Evolutionary conservation across 225 moss, liverwort and hornwort genomes (phyloP), one percentile per base, ranked within the genome.

Genomic region (Takakia lepidozioides): DNA sequence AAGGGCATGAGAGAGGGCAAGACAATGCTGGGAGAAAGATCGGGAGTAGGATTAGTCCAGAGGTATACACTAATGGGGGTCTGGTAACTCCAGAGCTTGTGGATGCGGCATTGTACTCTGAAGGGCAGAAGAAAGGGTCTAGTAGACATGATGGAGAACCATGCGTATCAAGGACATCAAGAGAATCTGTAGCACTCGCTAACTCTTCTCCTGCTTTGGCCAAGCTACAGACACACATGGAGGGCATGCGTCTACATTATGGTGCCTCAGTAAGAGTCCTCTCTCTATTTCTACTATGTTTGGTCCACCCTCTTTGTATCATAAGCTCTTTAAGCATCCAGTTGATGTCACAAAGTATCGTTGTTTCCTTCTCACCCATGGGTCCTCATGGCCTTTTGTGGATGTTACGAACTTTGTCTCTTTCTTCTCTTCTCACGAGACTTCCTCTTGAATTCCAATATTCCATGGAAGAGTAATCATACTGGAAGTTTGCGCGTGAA

Each of bases 201-300:
- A 65, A 52, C 42, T 48, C 73, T 48, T 78, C 78, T 49, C 78
- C 78, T 10, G 49, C 56, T 40, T 62, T 62, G 19, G 69, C 60
- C 27, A 73, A 78, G 10, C 29, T 66, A 6, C 65, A 59, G 46
- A 78, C 69, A 56, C 3, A 51, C 38, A 25, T 47, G 20, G 65
- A 58, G 54, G 73, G 78, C 44, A 63, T 78, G 38, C 78, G 73
- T 22, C 78, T 73, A 44, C 78, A 73, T 49, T 78, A 73, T 63
- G 63, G 59, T 13, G 69, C 65, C 22, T 73, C 69, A 22, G 78
- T 78, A 78, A 78, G 73, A 29, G 20, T 39, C 48, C 22, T 54
- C 49, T 46, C 18, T 8, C n/a, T 51, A 9, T 24, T 9, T 25
- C 49, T 20, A 13, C 0, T 13, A 7, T 19, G 41, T 2, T 17